Conservation (phyloP, 1,284 basidiomycete species). For the Melampsora americana region DNA sequence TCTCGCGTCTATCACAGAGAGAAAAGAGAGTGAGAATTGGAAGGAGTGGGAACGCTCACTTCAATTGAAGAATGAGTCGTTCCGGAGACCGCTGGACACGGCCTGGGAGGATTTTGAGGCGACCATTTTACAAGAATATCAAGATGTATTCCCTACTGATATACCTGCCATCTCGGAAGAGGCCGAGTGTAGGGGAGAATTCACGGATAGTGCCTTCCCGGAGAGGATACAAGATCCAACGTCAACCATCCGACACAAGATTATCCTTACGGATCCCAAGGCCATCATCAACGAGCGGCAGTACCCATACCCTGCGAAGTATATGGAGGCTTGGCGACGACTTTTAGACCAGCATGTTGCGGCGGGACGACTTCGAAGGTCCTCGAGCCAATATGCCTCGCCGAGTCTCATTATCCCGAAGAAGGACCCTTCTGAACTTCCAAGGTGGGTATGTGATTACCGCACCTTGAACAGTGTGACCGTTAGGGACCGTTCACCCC, state of each 20-base stretch:
- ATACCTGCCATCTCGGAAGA: conserved; percentile 17
- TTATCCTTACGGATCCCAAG: conserved; percentile 14
- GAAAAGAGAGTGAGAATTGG: too few species aligned
- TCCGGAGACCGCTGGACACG: background rate
- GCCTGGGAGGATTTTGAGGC: background rate
- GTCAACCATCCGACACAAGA: background rate
- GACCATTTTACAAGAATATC: background rate
- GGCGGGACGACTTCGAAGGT: conserved; percentile 30
- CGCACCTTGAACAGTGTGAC: conserved; percentile 41
- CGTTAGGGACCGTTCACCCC: conserved; percentile 45
- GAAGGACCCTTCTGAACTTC: too few species aligned
- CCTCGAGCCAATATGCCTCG: conserved; percentile 39
- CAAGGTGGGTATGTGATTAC: too few species aligned
- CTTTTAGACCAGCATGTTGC: conserved; percentile 43
- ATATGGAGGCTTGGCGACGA: conserved; percentile 31
- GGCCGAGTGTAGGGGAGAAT: background rate
- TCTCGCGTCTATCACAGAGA: too few species aligned
- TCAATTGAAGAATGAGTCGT: too few species aligned
- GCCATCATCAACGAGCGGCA: conserved; percentile 38
- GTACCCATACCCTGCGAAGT: conserved; percentile 25
- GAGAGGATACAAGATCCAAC: background rate
- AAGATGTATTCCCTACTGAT: conserved; percentile 10
- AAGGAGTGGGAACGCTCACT: too few species aligned
- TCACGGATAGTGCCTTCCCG: background rate
- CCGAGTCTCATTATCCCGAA: conserved; percentile 15